These are phyloP conservation scores for Globisporangium abappressorium DNA, from an alignment of 352 stramenopile species.

Conservation along the genomic window DNA sequence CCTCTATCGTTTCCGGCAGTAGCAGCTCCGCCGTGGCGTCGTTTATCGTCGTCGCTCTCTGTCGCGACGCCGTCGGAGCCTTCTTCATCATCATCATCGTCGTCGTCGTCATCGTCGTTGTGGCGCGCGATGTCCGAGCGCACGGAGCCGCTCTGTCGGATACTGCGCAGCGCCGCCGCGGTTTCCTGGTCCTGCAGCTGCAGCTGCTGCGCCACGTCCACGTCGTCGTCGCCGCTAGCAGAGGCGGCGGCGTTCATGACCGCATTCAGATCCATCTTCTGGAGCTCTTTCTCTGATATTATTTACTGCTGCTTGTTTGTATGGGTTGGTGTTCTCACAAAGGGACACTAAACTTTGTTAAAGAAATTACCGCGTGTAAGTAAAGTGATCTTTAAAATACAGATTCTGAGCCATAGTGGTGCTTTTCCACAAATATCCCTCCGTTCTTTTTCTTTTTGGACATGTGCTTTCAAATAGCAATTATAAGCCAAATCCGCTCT, in stretches of 20 bases:
- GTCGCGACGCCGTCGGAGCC: background rate
- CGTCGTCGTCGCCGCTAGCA: background rate
- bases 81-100: background rate
- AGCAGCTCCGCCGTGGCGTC: background rate
- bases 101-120: background rate
- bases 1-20: background rate
- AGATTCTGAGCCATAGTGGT: background rate
- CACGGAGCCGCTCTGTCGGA: constrained; percentile 2
- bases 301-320: background rate
- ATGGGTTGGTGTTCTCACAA: background rate
- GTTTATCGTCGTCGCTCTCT: constrained; percentile 5
- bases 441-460: background rate
- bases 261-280: constrained; percentile 3
- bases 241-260: constrained; percentile 2
- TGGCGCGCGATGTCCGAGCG: background rate
- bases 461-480: background rate
- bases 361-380: no score
- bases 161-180: constrained; percentile 4
- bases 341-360: background rate
- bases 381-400: no score
- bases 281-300: background rate
- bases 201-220: background rate
- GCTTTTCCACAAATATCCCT: background rate
- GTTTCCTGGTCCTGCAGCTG: constrained; percentile 4
- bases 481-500: background rate